phyloP scores from a whole-genome alignment of 2,329 filamentous ascomycete species.

The Alternaria incomplexa region DNA sequence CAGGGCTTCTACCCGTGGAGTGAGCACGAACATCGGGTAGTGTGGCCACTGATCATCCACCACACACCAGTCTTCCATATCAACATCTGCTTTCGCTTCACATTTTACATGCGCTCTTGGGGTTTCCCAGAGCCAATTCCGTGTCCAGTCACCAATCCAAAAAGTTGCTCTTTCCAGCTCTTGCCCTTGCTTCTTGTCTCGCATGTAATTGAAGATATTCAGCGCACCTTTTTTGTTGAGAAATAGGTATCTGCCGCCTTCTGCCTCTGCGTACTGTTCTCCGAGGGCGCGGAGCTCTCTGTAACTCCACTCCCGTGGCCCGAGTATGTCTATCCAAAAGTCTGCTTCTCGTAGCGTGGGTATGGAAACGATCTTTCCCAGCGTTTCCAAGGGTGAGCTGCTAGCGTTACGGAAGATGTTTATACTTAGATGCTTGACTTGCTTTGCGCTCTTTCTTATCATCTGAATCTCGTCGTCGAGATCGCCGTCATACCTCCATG shows the following conservation, averaged over 20 bases:
- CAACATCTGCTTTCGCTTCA: background rate
- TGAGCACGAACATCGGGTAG: background rate
- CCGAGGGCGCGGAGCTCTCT: slow-evolving; percentile 3
- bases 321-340: slow-evolving; percentile 13
- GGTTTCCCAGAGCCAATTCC: background rate
- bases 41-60: slow-evolving; percentile 9
- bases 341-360: slow-evolving; percentile 12
- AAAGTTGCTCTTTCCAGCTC: slow-evolving; percentile 15
- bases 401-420: slow-evolving; percentile 20
- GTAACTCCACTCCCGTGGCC: background rate
- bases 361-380: slow-evolving; percentile 7
- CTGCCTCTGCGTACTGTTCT: background rate
- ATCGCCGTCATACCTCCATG: background rate
- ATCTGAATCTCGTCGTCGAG: background rate
- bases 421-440: slow-evolving; percentile 17
- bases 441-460: slow-evolving; percentile 2
- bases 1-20: background rate
- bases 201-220: slow-evolving; percentile 16
- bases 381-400: slow-evolving; percentile 14
- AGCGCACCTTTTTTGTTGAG: slow-evolving; percentile 8
- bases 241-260: background rate
- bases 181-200: slow-evolving; percentile 3
- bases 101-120: slow-evolving; percentile 12
- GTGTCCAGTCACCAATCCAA: slow-evolving; percentile 14
- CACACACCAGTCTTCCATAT: background rate